Conservation (phyloP, 352 stramenopile species). For the Phytophthora citricola region DNA sequence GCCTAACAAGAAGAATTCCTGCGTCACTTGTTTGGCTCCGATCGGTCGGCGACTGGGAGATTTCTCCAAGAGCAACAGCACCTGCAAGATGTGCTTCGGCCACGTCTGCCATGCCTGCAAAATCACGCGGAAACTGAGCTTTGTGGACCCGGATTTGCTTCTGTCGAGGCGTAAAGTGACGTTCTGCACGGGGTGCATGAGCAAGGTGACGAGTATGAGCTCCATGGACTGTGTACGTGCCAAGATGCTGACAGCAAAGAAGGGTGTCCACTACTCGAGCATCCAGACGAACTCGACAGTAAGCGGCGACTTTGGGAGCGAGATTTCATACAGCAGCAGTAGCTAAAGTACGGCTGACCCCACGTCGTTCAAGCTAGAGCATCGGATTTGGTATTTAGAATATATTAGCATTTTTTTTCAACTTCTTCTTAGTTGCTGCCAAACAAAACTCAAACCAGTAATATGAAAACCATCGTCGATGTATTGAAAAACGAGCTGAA, state of each 20-base stretch:
- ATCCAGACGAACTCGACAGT: conserved; percentile 14
- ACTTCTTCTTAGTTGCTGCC: too few relatives aligned
- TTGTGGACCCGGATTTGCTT: conserved; percentile 22
- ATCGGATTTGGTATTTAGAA: too few relatives aligned
- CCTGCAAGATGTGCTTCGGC: neutral
- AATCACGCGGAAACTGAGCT: conserved; percentile 24
- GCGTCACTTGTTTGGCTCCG: neutral
- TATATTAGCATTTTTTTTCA: too few relatives aligned
- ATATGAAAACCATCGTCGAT: too few relatives aligned
- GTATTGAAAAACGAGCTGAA: neutral
- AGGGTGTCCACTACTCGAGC: conserved; percentile 10
- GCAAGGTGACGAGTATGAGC: conserved; percentile 15
- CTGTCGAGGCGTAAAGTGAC: conserved; percentile 31
- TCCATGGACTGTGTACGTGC: conserved; percentile 13
- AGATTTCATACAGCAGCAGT: conserved; percentile 14
- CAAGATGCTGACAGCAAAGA: conserved; percentile 16
- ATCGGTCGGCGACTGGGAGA: neutral
- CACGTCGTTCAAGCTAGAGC: too few relatives aligned
- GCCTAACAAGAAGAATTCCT: neutral
- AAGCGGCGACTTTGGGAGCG: conserved; percentile 9
- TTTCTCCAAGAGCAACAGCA: conserved; percentile 5
- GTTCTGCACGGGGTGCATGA: conserved; percentile 36
- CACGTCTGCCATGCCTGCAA: conserved; percentile 1
- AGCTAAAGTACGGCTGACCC: too few relatives aligned
- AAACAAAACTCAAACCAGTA: too few relatives aligned